phyloP scores from a whole-genome alignment of 768 basidiomycete genomes.

The Russula brevipes region DNA sequence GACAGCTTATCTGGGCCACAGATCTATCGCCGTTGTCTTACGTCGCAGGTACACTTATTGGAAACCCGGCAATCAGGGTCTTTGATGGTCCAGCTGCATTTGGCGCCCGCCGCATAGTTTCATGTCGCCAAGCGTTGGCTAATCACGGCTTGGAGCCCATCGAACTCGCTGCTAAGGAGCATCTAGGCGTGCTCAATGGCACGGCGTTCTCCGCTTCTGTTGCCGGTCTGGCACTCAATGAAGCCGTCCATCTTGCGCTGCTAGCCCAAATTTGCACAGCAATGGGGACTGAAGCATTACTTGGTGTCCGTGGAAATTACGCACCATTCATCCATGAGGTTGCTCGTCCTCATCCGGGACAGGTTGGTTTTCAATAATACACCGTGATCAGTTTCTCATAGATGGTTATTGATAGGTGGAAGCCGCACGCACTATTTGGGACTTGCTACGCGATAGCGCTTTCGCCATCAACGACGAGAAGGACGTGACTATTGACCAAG shows the following conservation, averaged over 20 bases:
- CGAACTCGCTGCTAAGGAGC: slow-evolving; percentile 67
- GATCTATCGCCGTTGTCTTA: slow-evolving; percentile 26
- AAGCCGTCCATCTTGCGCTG: slow-evolving; percentile 61
- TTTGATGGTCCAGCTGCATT: slow-evolving; percentile 51
- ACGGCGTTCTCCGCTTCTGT: slow-evolving; percentile 81
- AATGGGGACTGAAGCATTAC: slow-evolving; percentile 77
- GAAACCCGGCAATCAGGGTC: slow-evolving; percentile 74
- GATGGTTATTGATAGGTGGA: slow-evolving; percentile 47
- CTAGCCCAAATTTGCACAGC: slow-evolving; percentile 73
- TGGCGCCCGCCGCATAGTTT: slow-evolving; percentile 46
- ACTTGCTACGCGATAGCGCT: slow-evolving; percentile 61
- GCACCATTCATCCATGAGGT: slow-evolving; percentile 73
- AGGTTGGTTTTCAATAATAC: slow-evolving; percentile 37
- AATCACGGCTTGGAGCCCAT: slow-evolving; percentile 60
- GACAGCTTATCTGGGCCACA: slow-evolving; percentile 4
- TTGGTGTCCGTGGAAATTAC: slow-evolving; percentile 66
- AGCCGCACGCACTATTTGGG: slow-evolving; percentile 61
- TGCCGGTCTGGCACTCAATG: slow-evolving; percentile 67
- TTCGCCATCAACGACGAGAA: slow-evolving; percentile 63
- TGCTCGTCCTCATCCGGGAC: slow-evolving; percentile 80
- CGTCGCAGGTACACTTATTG: slow-evolving; percentile 66
- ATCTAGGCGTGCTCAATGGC: slow-evolving; percentile 77
- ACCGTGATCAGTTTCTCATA: background rate
- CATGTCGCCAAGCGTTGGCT: slow-evolving; percentile 52
- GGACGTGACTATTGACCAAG: slow-evolving; percentile 67